Evolutionary conservation across 108 stramenopile genomes (phyloP), one percentile per base, ranked within the genome.

Genomic region (Stephanodiscus triporus): DNA sequence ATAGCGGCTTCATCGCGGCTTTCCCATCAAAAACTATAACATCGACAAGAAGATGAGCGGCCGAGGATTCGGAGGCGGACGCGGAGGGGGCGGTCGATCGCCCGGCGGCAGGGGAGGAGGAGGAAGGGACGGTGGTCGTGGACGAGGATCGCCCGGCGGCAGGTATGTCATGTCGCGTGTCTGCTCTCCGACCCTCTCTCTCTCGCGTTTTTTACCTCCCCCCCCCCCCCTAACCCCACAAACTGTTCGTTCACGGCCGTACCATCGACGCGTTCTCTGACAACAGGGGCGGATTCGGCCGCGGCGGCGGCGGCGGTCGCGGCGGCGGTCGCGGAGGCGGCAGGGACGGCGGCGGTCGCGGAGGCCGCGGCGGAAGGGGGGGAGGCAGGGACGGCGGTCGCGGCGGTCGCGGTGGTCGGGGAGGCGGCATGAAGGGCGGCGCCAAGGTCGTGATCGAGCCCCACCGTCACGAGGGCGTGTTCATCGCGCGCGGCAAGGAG

Each of bases 401-500:
- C n/a, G 77, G 87, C 7, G 80, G 90, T 2, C 77, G 94, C 24
- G 77, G 89, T 19, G 83, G 93, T 27, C 42, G 90, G 43, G 72
- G 93, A 34, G 91, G 96, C 4, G 89, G 93, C 14, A 91, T 91
- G 90, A 91, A 91, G 84, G 95, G 95, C 9, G 99, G 99, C 6
- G 78, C 96, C 72, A 99, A 99, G 82, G 97, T 97, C 14, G 78
- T 98, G 27, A 89, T 98, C 53, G 95, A 97, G 70, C 96, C 97
- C 22, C 97, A 97, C 79, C 87, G 98, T 48, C 99, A 99, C 84
- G 93, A 97, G 74, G 99, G 99, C 58, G 94, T 99, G 45, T 99
- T 98, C 84, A 94, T 98, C 57, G 98, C 99, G 17, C 90, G 97
- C 55, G 96, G 97, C 36, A 99, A 99, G 84, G 99, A 99, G 73